Percentiles rank a stretch among this genome's conserved stretches.
Conservation (phyloP, 257 asterid species). For the Scutellaria baicalensis region DNA sequence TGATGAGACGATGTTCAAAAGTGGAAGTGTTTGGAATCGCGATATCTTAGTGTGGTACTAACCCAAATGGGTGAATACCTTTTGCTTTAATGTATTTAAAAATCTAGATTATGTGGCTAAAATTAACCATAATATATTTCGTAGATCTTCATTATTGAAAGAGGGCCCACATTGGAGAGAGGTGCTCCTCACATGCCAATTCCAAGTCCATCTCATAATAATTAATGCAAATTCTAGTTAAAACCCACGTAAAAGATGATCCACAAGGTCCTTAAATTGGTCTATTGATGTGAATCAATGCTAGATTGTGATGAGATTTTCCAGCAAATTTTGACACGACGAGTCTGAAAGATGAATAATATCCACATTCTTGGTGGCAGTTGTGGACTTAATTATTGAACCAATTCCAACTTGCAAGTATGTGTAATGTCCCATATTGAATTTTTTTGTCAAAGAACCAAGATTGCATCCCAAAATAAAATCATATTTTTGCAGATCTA, state of each 20-base stretch:
- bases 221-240: not conserved
- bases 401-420: too few relatives aligned
- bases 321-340: not conserved
- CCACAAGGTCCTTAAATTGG: not conserved
- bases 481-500: too few relatives aligned
- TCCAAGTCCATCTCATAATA: not conserved
- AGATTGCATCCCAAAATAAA: too few relatives aligned
- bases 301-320: not conserved
- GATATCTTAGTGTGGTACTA: not conserved
- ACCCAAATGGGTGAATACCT: not conserved
- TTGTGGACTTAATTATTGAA: not conserved
- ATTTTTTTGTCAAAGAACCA: too few relatives aligned
- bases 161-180: too few relatives aligned
- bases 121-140: not conserved
- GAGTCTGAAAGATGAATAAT: not conserved
- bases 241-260: not conserved
- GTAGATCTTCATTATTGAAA: conserved; percentile 4
- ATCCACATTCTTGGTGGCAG: not conserved
- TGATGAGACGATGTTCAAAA: too few relatives aligned
- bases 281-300: not conserved
- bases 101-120: conserved; percentile 12
- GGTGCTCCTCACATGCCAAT: not conserved
- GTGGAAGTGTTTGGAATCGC: too few relatives aligned
- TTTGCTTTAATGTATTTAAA: not conserved
- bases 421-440: too few relatives aligned